phyloP scores from a whole-genome alignment of 1,284 basidiomycete species.

The Porogramme epimiltina region DNA sequence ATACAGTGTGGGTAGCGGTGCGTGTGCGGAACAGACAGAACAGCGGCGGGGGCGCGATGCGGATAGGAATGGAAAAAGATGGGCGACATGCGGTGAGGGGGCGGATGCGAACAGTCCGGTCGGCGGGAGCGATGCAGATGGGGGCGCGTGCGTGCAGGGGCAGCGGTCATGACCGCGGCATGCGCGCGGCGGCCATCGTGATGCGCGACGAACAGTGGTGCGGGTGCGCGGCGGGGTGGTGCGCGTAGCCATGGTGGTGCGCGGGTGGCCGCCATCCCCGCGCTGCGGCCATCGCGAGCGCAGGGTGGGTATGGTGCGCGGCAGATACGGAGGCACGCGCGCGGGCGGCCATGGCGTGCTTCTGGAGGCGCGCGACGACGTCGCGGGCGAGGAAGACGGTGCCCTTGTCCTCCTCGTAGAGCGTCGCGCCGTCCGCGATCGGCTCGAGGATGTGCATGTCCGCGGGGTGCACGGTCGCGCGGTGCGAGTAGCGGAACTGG shows the following conservation, averaged over 20 bases:
- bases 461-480: slow-evolving; percentile 36
- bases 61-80: neutral
- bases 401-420: slow-evolving; percentile 63
- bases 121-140: no score
- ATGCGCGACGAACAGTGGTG: no score
- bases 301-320: no score
- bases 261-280: neutral
- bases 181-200: no score
- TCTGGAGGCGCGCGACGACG: slow-evolving; percentile 53
- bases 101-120: neutral
- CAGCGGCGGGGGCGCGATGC: neutral
- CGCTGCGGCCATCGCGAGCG: no score
- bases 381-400: slow-evolving; percentile 64
- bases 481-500: slow-evolving; percentile 42
- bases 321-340: no score
- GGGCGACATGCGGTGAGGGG: neutral
- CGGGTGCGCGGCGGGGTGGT: no score
- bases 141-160: neutral
- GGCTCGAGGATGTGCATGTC: slow-evolving; percentile 58
- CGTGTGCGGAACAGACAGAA: neutral
- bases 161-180: neutral
- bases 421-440: slow-evolving; percentile 48
- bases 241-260: neutral
- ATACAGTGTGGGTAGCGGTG: slow-evolving; percentile 6
- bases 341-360: slow-evolving; percentile 22